Conservation (phyloP, 2,329 filamentous ascomycete species). For the Septoria linicola region DNA sequence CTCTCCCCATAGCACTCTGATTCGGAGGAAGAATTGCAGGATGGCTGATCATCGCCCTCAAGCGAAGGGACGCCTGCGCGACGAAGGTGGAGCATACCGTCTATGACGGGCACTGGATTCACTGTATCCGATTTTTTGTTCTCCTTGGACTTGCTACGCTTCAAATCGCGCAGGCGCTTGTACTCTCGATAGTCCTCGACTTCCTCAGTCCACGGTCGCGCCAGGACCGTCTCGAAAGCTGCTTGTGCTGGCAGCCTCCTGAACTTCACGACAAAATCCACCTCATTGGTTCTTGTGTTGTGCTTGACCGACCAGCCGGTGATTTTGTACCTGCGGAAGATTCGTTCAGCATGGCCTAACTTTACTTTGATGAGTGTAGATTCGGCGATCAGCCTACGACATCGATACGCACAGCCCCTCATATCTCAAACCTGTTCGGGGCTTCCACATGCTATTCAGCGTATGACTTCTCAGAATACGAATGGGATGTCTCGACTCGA, state of each 20-base stretch:
- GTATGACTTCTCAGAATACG: slow-evolving; percentile 48
- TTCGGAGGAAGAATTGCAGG: background rate
- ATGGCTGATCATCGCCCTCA: too few species aligned
- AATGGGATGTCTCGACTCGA: slow-evolving; percentile 43
- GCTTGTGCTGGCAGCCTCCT: slow-evolving; percentile 35
- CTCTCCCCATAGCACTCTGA: too few species aligned
- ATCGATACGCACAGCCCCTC: slow-evolving; percentile 50
- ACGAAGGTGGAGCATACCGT: too few species aligned
- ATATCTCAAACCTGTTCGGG: slow-evolving; percentile 49
- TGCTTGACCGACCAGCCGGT: slow-evolving; percentile 44
- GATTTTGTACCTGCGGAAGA: slow-evolving; percentile 37
- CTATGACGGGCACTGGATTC: slow-evolving; percentile 1
- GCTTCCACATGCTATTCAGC: slow-evolving; percentile 47
- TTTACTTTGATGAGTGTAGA: too few species aligned
- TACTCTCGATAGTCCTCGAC: slow-evolving; percentile 51
- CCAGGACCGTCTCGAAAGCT: slow-evolving; percentile 40
- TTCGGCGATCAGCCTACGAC: too few species aligned
- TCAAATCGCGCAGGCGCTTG: slow-evolving; percentile 41
- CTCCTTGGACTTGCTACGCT: slow-evolving; percentile 11
- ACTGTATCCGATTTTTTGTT: background rate
- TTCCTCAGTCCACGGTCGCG: slow-evolving; percentile 45
- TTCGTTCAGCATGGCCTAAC: background rate
- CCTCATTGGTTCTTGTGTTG: slow-evolving; percentile 27
- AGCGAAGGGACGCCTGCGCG: too few species aligned
- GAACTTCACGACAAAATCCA: slow-evolving; percentile 44